Evolutionary conservation across 2,329 filamentous ascomycete species (phyloP), one percentile per base, ranked within the genome.

Genomic region (Blastomyces percursus): DNA sequence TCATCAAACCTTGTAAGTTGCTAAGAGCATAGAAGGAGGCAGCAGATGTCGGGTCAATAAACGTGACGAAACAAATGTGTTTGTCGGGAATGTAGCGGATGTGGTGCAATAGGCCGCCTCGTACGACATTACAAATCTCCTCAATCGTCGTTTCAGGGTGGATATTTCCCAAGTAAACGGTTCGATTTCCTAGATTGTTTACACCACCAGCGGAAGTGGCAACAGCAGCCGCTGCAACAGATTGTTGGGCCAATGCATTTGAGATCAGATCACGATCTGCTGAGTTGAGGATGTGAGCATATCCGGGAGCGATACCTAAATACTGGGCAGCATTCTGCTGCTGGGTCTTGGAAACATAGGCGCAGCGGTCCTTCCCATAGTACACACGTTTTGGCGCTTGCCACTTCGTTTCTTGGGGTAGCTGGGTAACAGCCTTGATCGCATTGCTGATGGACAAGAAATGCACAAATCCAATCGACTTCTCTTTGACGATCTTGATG

Each of bases 51-150:
- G 94, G 94, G 72, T 99, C 94, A 75, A 99, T 97, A 78, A 99
- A 99, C 1, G 94, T 99, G 63, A 99, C 94, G 73, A 99, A 99
- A 82, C 94, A 99, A 69, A 99, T 99, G 78, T 99, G 94, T 84
- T 99, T 99, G 80, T 99, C 94, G 7, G 94, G 94, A 70, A 99
- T 99, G 78, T 97, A 99, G 69, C 94, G 91, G 75, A 99, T 96
- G 76, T 99, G 94, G 76, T 99, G 94, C 70, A 99, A 82, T 67
- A 99, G 84, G 70, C 94, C 94, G 64, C 94, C 94, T 67, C 94
- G 86, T 60, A 99, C 94, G 63, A 99, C 94, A 72, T 99, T 99
- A 83, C 94, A 99, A 74, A 99, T 99, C 79, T 99, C 94, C 79
- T 99, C 94, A 69, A 97, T 96, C 1, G 93, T 97, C 1, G 94